Conservation (phyloP, 768 basidiomycete genomes). For the Termitomyces sp. region DNA sequence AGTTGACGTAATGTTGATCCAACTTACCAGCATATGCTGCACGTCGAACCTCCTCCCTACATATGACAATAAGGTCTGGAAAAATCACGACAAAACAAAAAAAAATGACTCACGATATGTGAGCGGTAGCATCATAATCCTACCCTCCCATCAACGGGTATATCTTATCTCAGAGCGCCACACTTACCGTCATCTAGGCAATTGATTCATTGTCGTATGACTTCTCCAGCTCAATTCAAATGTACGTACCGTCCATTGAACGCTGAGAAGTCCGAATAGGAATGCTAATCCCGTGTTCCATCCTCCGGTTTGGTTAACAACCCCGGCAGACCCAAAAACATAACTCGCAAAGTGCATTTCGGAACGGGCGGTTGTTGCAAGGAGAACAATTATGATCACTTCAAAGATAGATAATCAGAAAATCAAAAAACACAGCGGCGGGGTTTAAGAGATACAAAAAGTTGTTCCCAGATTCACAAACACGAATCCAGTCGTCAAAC, state of each 20-base stretch:
- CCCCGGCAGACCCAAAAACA: slow-evolving; percentile 71
- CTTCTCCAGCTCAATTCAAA: not conserved
- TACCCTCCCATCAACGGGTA: slow-evolving; percentile 17
- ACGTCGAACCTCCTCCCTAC: slow-evolving; percentile 72
- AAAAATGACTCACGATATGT: slow-evolving; percentile 60
- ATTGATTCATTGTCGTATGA: slow-evolving; percentile 5
- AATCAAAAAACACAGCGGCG: not conserved
- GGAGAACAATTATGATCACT: slow-evolving; percentile 83
- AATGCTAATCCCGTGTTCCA: slow-evolving; percentile 78
- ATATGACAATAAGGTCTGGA: not conserved
- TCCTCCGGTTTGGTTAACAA: slow-evolving; percentile 76
- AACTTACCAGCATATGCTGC: slow-evolving; percentile 67
- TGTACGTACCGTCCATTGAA: slow-evolving; percentile 75
- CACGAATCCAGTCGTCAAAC: slow-evolving; percentile 70
- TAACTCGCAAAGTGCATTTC: slow-evolving; percentile 81
- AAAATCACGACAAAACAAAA: not conserved
- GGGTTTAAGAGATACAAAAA: slow-evolving; percentile 35
- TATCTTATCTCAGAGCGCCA: slow-evolving; percentile 7
- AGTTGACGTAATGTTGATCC: not conserved
- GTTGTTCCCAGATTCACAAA: slow-evolving; percentile 86
- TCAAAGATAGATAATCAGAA: slow-evolving; percentile 1
- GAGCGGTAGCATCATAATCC: slow-evolving; percentile 80
- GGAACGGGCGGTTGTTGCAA: slow-evolving; percentile 63
- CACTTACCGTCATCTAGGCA: slow-evolving; percentile 49
- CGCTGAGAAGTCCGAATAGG: slow-evolving; percentile 77